Evolutionary conservation across 73 alveolate species (phyloP).

Genomic region (Tetrahymena elliotti): DNA sequence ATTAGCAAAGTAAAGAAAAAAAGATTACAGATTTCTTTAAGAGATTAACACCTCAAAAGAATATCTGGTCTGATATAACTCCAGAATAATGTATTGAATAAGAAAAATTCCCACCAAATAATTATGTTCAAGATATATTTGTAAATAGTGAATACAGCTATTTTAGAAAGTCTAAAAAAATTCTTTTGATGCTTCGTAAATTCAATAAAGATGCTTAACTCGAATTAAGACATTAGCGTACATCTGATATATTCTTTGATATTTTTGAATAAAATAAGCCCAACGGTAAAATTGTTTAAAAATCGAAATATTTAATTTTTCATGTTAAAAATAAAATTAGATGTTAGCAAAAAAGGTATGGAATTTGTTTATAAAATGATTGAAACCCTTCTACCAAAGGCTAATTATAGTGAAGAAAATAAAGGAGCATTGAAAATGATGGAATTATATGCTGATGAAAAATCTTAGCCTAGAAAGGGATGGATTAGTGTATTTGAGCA

Average conservation of each 20-base stretch:
- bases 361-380: conserved; percentile 58
- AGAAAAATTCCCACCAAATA: conserved; percentile 31
- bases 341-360: conserved; percentile 16
- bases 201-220: conserved; percentile 18
- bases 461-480: neutral
- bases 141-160: conserved; percentile 39
- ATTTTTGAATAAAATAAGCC: conserved; percentile 18
- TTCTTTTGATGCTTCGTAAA: conserved; percentile 61
- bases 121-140: conserved; percentile 30
- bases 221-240: conserved; percentile 64
- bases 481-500: conserved; percentile 9
- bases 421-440: conserved; percentile 42
- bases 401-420: conserved; percentile 7
- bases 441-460: conserved; percentile 38
- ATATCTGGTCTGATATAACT: conserved; percentile 34
- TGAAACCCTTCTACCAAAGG: conserved; percentile 63
- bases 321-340: neutral
- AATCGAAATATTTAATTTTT: neutral
- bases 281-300: neutral
- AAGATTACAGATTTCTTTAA: conserved; percentile 26
- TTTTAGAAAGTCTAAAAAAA: conserved; percentile 57
- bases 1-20: neutral
- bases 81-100: conserved; percentile 14
- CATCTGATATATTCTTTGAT: conserved; percentile 65
- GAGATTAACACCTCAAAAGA: conserved; percentile 44